Base-by-base conservation (phyloP, 108 stramenopile species). In the Nitzschia sp. region DNA sequence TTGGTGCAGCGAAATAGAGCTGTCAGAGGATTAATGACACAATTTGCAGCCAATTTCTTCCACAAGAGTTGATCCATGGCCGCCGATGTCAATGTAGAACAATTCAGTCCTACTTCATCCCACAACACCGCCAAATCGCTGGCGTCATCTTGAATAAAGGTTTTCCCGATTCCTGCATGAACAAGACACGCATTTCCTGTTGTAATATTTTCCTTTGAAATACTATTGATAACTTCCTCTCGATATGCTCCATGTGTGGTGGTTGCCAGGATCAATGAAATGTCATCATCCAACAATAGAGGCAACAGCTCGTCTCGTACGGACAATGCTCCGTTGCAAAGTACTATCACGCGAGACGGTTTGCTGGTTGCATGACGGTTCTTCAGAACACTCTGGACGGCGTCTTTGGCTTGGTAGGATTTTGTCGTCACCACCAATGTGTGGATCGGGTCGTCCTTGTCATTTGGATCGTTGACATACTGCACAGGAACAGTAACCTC, bases 1-100 rank as follows among this genome's bases (percentile, higher is more conserved):
- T 86, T 86, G 13, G 50, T 45, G 54, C 80, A 81, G 23, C 55
- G 47, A 29, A 41, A 69, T 4, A 86, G 27, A 23, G 89, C 89
- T 9, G 85, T 91, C 5, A 87, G 61, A 2, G 90, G 90, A 68
- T 88, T 91, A 59, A 86, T 86, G 50, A 85, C 83, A 72, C 90
- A 91, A 53, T 91, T 91, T 32, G 77, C 81, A 3, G 86, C 90
- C 45, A 91, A 52, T 59, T 91, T 91, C 36, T 78, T 65, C 90
- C 90, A 88, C n/a, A 91, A 59, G 56, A 84, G 57, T 15, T 66
- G 45, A 11, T 80, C 69, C 83, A 91, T 84, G 41, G 30, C 62
- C 1, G 53, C 33, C 2, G 57, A 29, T 21, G 64, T 46, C 6
- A 76, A n/a, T 0, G 68, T 23, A 26, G 22, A 48, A 36, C 65